Base-by-base conservation (phyloP, 2,329 filamentous ascomycete genomes). In the Pseudomassariella vexata region DNA sequence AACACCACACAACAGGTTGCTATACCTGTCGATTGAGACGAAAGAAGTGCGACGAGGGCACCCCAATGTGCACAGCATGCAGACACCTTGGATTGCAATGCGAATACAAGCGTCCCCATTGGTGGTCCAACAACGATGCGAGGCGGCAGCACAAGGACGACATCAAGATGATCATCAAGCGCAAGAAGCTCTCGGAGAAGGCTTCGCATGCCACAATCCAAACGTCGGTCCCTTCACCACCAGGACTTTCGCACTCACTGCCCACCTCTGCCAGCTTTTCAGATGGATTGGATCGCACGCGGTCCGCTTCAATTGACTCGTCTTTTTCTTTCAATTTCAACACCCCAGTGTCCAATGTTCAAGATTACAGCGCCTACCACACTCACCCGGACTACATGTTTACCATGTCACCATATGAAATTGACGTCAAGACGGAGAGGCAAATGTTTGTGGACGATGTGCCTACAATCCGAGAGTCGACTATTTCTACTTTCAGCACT, bases 111-210 rank as follows among this genome's bases (percentile, higher is more conserved):
- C 73, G 89, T 54, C 92, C 92, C 22, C 78, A 85, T 64, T 98
- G 92, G 92, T 98, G 92, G 92, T 85, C 82, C 63, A 95, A 92
- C 70, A 84, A 85, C 53, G 88, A 95, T 42, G 79, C 84, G 53
- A 75, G 92, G 47, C 78, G 82, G 49, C 67, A 80, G 35, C 87
- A 95, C 59, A 98, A 96, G 66, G 92, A 96, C 56, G 68, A 82
- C 47, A 94, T 98, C 72, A 98, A 98, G 73, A 82, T 84, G 62
- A 86, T 90, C 61, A 96, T 98, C 70, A 95, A 95, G 77, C 79
- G 82, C 56, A 96, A 92, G 56, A 96, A 96, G 75, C 73, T 94
- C 46, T 80, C 81, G 17, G 90, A 95, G 64, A 95, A 95, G 76
- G 70, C 76, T 32, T 71, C 78, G 32, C 63, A 70, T 23, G 16